Percentiles rank a stretch among this genome's conserved stretches.
Evolutionary conservation across 2,329 filamentous ascomycete species (phyloP).

Genomic region (Cladobotryum mycophilum): DNA sequence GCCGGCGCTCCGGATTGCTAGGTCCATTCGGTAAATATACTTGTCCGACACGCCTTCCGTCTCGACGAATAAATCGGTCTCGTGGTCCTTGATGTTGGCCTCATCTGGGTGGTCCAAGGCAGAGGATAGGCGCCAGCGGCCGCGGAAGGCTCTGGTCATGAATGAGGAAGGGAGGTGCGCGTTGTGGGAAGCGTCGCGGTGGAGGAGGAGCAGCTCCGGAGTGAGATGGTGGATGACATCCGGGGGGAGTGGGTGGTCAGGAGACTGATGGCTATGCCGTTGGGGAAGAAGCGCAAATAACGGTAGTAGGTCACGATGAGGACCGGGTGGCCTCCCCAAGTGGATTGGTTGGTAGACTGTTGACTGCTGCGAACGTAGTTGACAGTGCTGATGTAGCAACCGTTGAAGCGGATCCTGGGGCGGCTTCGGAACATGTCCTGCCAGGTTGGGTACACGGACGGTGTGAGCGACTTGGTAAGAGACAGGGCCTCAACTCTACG

Average conservation of each 20-base stretch:
- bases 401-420: slow-evolving; percentile 87
- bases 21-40: slow-evolving; percentile 79
- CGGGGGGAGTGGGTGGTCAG: slow-evolving; percentile 75
- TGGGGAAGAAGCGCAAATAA: slow-evolving; percentile 89
- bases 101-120: slow-evolving; percentile 24
- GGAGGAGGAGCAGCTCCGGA: slow-evolving; percentile 56
- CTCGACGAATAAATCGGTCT: slow-evolving; percentile 73
- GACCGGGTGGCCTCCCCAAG: slow-evolving; percentile 69
- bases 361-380: slow-evolving; percentile 88
- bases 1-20: slow-evolving; percentile 61
- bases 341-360: slow-evolving; percentile 60
- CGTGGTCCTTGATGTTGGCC: slow-evolving; percentile 26
- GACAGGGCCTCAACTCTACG: slow-evolving; percentile 28
- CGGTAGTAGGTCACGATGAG: slow-evolving; percentile 98
- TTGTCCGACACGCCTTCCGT: slow-evolving; percentile 73
- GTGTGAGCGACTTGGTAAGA: slow-evolving; percentile 37
- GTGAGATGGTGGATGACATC: slow-evolving; percentile 83
- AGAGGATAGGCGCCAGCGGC: slow-evolving; percentile 45
- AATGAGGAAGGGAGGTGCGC: slow-evolving; percentile 38
- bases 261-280: slow-evolving; percentile 76
- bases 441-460: slow-evolving; percentile 47
- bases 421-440: slow-evolving; percentile 70
- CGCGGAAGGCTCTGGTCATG: slow-evolving; percentile 62
- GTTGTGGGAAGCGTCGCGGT: slow-evolving; percentile 28
- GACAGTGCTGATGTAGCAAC: slow-evolving; percentile 92